Evolutionary conservation across 1,284 basidiomycete species (phyloP).

Genomic region (Trametes sp.): DNA sequence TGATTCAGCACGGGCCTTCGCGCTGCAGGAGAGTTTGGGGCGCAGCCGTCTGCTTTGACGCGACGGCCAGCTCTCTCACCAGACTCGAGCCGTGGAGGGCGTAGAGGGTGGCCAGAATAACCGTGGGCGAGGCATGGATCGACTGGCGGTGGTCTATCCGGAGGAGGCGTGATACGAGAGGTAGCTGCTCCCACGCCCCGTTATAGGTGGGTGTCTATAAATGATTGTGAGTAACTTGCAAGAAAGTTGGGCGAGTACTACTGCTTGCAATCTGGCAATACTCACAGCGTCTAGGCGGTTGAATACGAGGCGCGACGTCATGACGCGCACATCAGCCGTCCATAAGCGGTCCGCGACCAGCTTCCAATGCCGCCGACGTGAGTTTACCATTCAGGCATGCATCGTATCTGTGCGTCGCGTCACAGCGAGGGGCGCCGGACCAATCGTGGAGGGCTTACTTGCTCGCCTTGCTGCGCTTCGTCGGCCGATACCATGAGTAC

Average conservation of each 20-base stretch:
- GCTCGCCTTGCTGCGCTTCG: neutral
- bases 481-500: no score
- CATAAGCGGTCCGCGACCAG: neutral
- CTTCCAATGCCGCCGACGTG: slow-evolving; percentile 5
- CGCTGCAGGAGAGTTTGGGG: neutral
- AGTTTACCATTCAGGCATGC: neutral
- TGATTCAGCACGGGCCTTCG: slow-evolving; percentile 1
- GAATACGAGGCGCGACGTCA: slow-evolving; percentile 1
- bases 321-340: neutral
- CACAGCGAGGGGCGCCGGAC: neutral
- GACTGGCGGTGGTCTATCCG: slow-evolving; percentile 1
- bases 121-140: slow-evolving; percentile 6
- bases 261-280: neutral
- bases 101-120: neutral
- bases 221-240: neutral
- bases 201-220: neutral
- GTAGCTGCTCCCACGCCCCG: neutral
- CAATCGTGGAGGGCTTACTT: neutral
- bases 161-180: neutral
- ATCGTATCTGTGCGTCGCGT: neutral
- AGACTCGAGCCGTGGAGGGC: slow-evolving; percentile 1
- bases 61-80: slow-evolving; percentile 1
- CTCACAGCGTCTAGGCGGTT: neutral
- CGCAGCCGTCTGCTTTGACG: neutral
- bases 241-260: neutral